Percentiles rank a stretch among this genome's conserved stretches.
Evolutionary conservation across 805 yeast genomes (phyloP).

Genomic region (Lipomyces orientalis): DNA sequence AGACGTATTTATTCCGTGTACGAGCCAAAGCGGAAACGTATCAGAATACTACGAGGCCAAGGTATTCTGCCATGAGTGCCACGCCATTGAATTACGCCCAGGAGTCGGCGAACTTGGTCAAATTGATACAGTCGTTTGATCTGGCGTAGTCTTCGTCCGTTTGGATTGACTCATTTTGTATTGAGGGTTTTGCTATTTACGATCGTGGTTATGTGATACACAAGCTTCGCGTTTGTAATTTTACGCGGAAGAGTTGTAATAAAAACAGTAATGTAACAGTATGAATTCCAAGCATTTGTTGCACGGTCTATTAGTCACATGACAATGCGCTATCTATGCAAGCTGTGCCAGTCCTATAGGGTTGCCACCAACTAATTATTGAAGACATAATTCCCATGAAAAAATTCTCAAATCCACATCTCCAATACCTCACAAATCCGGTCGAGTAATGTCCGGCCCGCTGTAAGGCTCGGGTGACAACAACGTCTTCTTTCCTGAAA

Average conservation of each 20-base stretch:
- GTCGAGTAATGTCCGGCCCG: slow-evolving; percentile 71
- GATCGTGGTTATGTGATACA: neutral
- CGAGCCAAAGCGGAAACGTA: slow-evolving; percentile 85
- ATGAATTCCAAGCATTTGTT: neutral
- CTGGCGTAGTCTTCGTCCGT: slow-evolving; percentile 9
- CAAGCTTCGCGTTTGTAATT: neutral
- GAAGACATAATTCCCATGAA: neutral
- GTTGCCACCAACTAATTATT: neutral
- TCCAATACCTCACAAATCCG: slow-evolving; percentile 57
- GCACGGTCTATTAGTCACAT: neutral
- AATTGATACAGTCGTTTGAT: slow-evolving; percentile 29
- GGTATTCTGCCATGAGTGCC: slow-evolving; percentile 68
- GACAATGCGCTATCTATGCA: neutral
- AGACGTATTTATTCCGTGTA: slow-evolving; percentile 74
- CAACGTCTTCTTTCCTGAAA: slow-evolving; percentile 69
- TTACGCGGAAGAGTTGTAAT: neutral
- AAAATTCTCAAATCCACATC: slow-evolving; percentile 5
- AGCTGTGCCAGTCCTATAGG: neutral
- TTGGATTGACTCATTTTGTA: slow-evolving; percentile 2
- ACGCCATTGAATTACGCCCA: slow-evolving; percentile 44
- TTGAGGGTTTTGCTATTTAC: neutral
- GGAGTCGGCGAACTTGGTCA: slow-evolving; percentile 41
- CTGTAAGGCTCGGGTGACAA: slow-evolving; percentile 67
- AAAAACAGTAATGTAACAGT: slow-evolving; percentile 5
- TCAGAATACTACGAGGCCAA: slow-evolving; percentile 74